phyloP scores from a whole-genome alignment of 805 yeast species.

The Candida montana region DNA sequence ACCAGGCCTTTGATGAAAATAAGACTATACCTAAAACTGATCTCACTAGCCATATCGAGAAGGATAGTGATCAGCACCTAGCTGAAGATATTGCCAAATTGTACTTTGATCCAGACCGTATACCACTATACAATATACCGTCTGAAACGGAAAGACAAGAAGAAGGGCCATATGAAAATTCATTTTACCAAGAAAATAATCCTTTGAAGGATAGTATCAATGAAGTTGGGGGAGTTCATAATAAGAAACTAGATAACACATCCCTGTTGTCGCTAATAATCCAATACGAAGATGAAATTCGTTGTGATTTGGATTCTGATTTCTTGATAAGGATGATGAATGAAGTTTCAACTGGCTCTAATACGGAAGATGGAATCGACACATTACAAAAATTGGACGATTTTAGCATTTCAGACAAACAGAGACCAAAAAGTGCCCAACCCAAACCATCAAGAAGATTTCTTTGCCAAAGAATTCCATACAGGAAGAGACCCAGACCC shows the following conservation, averaged over 20 bases:
- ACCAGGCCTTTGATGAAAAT: too few relatives aligned
- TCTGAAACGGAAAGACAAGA: too few relatives aligned
- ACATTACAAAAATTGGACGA: slow-evolving; percentile 3
- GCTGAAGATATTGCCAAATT: too few relatives aligned
- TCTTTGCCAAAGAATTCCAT: neutral
- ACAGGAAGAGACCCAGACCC: neutral
- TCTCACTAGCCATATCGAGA: too few relatives aligned
- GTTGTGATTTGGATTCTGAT: slow-evolving; percentile 1
- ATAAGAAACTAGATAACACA: neutral
- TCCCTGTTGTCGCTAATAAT: neutral
- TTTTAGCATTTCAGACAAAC: neutral
- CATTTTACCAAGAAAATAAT: too few relatives aligned
- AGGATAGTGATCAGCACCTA: too few relatives aligned
- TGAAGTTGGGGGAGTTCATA: neutral
- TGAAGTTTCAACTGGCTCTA: slow-evolving; percentile 3
- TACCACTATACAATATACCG: too few relatives aligned
- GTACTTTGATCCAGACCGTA: too few relatives aligned
- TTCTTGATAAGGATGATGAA: neutral
- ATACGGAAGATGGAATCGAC: slow-evolving; percentile 9
- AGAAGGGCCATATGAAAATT: too few relatives aligned
- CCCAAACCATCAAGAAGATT: neutral
- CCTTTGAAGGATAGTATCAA: too few relatives aligned
- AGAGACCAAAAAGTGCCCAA: neutral
- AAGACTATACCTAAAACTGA: too few relatives aligned
- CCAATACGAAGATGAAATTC: slow-evolving; percentile 1